Percentiles rank a stretch among this genome's conserved stretches.
These are phyloP conservation scores for Rhizodiscina lignyota DNA, from an alignment of 495 filamentous ascomycete genomes.

Conservation along the genomic window DNA sequence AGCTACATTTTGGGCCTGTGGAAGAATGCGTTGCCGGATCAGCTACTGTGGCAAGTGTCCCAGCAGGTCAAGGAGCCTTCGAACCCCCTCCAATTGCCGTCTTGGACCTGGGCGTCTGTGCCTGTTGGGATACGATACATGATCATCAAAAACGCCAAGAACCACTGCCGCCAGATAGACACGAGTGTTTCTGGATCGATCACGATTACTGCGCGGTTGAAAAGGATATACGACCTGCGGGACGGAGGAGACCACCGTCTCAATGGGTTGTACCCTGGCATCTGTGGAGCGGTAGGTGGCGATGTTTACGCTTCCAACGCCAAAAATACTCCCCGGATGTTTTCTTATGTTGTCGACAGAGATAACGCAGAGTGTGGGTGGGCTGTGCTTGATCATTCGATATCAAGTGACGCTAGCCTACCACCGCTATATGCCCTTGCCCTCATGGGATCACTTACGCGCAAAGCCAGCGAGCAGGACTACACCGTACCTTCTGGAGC, in stretches of 20 bases:
- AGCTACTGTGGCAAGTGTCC: background rate
- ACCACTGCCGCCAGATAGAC: background rate
- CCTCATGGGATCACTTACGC: background rate
- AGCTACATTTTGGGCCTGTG: background rate
- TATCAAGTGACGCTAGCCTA: too few relatives aligned
- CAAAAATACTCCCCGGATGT: background rate
- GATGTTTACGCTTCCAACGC: background rate
- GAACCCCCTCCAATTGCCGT: background rate
- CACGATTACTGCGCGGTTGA: background rate
- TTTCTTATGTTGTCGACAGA: background rate
- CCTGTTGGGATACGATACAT: background rate
- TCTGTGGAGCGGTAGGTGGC: background rate
- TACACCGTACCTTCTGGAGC: too few relatives aligned
- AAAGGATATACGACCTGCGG: too few relatives aligned
- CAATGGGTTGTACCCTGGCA: too few relatives aligned
- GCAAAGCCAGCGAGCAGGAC: background rate
- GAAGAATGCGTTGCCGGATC: background rate
- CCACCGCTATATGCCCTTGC: background rate
- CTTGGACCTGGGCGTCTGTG: background rate
- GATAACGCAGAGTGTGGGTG: background rate
- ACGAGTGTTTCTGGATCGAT: background rate
- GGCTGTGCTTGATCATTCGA: background rate
- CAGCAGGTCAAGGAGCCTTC: background rate
- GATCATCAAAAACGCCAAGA: background rate
- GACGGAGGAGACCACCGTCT: background rate